Conservation (phyloP, 75 land plant species). For the Pinus taeda region DNA sequence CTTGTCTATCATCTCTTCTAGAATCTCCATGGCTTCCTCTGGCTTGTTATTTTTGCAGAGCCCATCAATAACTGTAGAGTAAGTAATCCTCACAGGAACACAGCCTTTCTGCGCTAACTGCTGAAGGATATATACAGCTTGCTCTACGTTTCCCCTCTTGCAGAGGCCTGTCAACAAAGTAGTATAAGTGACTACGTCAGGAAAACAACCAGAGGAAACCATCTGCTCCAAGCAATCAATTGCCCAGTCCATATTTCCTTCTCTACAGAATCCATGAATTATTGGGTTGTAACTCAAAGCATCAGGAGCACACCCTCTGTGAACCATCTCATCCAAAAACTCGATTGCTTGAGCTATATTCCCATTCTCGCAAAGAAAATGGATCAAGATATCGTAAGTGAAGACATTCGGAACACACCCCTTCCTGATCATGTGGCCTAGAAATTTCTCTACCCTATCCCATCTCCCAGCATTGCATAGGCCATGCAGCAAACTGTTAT, state of each 20-base stretch:
- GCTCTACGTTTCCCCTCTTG: conserved; percentile 46
- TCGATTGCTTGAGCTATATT: conserved; percentile 45
- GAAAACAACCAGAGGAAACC: conserved; percentile 28
- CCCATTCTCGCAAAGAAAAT: conserved; percentile 47
- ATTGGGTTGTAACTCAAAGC: conserved; percentile 48
- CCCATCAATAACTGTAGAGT: conserved; percentile 37
- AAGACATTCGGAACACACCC: conserved; percentile 52
- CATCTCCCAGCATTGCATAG: conserved; percentile 55
- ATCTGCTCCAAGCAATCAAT: conserved; percentile 48
- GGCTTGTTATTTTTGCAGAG: conserved; percentile 60
- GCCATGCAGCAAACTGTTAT: conserved; percentile 49
- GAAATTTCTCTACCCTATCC: conserved; percentile 49
- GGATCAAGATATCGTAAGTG: conserved; percentile 53
- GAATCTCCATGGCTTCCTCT: conserved; percentile 43
- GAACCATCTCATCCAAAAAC: conserved; percentile 18
- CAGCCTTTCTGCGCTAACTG: conserved; percentile 33
- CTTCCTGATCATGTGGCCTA: conserved; percentile 53
- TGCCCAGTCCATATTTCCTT: conserved; percentile 38
- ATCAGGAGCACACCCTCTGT: conserved; percentile 8
- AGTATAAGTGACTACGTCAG: conserved; percentile 54
- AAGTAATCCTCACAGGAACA: conserved; percentile 32
- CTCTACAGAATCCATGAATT: conserved; percentile 40
- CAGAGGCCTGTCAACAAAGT: conserved; percentile 49
- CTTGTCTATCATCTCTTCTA: conserved; percentile 49
- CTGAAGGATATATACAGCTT: conserved; percentile 45